phyloP scores from a whole-genome alignment of 2,329 filamentous ascomycete genomes.

The Trichoderma asperellum region DNA sequence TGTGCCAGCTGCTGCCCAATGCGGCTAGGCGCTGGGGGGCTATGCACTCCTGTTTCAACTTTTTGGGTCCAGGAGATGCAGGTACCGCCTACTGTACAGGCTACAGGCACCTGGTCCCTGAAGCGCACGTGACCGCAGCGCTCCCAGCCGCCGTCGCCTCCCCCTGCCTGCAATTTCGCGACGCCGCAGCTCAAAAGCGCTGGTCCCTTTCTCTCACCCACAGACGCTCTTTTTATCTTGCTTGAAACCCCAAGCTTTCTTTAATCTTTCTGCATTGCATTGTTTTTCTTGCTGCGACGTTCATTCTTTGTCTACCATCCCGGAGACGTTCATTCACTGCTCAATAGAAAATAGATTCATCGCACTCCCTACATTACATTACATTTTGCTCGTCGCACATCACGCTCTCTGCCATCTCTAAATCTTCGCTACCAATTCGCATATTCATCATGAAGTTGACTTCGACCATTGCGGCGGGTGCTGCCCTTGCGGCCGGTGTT shows the following conservation, averaged over 20 bases:
- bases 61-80: constrained; percentile 60
- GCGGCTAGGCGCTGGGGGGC: constrained; percentile 17
- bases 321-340: constrained; percentile 19
- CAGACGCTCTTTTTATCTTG: constrained; percentile 1
- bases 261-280: constrained; percentile 22
- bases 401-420: constrained; percentile 14
- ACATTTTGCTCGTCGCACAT: constrained; percentile 8
- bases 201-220: constrained; percentile 8
- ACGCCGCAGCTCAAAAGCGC: constrained; percentile 20
- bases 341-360: constrained; percentile 15
- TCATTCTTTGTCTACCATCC: constrained; percentile 12
- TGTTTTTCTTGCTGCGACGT: constrained; percentile 17
- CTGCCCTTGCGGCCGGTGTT: constrained; percentile 45
- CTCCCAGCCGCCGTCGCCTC: neutral
- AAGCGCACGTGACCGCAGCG: constrained; percentile 9
- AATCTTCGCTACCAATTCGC: neutral
- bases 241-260: constrained; percentile 11
- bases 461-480: constrained; percentile 44
- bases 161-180: constrained; percentile 25
- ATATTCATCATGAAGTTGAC: constrained; percentile 53
- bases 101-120: constrained; percentile 3
- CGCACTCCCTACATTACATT: constrained; percentile 4
- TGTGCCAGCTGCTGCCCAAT: constrained; percentile 14
- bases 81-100: neutral
- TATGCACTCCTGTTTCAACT: constrained; percentile 30